phyloP scores from a whole-genome alignment of 139 green algal species.

The Marvania coccoides region DNA sequence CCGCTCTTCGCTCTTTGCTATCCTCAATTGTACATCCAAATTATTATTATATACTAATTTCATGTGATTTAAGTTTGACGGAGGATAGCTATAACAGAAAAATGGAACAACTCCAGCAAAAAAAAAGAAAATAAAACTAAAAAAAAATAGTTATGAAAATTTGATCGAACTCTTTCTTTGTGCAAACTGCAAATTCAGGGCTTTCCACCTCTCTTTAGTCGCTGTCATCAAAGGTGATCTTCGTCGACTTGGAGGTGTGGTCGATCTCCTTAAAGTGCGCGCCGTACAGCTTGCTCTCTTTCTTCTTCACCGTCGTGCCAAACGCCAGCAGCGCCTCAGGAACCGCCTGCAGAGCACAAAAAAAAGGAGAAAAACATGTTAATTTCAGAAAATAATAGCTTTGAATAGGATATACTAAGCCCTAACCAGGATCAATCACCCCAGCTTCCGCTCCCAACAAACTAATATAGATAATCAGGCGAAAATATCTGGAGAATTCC shows the following conservation, averaged over 20 bases:
- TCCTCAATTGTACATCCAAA: too few species aligned
- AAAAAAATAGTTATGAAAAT: background rate
- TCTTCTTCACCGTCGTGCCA: constrained; percentile 95
- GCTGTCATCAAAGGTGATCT: constrained; percentile 79
- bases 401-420: too few species aligned
- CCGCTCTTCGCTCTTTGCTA: too few species aligned
- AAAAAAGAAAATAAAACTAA: background rate
- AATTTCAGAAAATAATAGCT: background rate
- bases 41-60: too few species aligned
- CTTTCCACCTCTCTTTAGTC: constrained; percentile 12
- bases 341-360: too few species aligned
- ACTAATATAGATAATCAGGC: too few species aligned
- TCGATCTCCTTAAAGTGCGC: constrained; percentile 95
- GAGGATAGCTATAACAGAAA: background rate
- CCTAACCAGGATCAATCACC: too few species aligned
- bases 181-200: too few species aligned
- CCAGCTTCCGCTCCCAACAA: too few species aligned
- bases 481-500: too few species aligned
- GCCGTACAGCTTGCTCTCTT: constrained; percentile 78
- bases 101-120: background rate
- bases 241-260: constrained; percentile 71
- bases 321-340: constrained; percentile 81
- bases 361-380: background rate
- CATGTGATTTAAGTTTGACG: too few species aligned
- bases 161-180: too few species aligned